A percentile compares a stretch with the other conserved stretches of the same genome.
Conservation (phyloP, 1,284 basidiomycete genomes). For the Ustilago tritici region DNA sequence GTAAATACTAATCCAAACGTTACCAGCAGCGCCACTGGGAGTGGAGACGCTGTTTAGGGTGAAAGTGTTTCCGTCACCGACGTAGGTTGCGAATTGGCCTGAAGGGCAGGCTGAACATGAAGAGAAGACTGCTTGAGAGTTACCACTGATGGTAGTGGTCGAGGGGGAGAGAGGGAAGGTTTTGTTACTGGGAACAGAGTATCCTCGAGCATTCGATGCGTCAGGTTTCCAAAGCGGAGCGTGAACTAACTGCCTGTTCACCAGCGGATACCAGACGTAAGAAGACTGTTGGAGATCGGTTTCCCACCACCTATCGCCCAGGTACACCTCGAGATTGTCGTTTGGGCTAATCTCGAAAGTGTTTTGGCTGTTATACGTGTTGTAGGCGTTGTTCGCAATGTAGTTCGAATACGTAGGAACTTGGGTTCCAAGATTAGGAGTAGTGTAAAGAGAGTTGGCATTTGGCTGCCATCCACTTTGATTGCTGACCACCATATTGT, state of each 20-base stretch:
- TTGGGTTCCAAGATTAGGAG: conserved; percentile 10
- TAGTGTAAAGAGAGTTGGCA: conserved; percentile 25
- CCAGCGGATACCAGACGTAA: conserved; percentile 35
- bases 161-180: conserved; percentile 12
- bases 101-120: conserved; percentile 19
- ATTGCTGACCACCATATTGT: conserved; percentile 30
- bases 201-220: background rate
- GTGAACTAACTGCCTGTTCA: conserved; percentile 9
- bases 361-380: conserved; percentile 36
- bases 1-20: conserved; percentile 34
- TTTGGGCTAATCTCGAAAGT: conserved; percentile 31
- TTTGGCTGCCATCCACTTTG: conserved; percentile 37
- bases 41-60: conserved; percentile 25
- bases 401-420: conserved; percentile 14
- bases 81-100: conserved; percentile 27
- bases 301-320: conserved; percentile 34
- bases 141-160: conserved; percentile 9
- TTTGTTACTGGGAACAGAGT: conserved; percentile 12
- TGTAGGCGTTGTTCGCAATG: conserved; percentile 14
- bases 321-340: conserved; percentile 19
- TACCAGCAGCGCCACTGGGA: conserved; percentile 10
- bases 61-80: conserved; percentile 19
- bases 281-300: conserved; percentile 18
- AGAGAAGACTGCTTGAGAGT: conserved; percentile 7
- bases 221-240: conserved; percentile 24